Percentiles rank a stretch among this genome's conserved stretches.
These are phyloP conservation scores for Firmiana major DNA, from an alignment of 345 rosid species.

Conservation along the genomic window DNA sequence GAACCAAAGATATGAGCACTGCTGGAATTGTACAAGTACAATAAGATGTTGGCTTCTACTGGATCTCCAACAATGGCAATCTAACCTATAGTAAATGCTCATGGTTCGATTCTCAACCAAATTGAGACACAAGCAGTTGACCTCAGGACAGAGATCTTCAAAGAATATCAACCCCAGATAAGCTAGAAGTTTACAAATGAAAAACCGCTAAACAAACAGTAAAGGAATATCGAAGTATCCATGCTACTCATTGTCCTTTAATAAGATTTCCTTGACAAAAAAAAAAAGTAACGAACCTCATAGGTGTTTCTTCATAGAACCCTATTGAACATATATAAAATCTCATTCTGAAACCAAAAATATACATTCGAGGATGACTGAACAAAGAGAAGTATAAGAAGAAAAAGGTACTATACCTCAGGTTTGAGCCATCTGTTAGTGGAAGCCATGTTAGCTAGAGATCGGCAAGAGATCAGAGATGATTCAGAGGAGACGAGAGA, in stretches of 20 bases:
- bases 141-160: not conserved
- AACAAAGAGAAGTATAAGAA: not conserved
- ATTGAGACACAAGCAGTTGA: not conserved
- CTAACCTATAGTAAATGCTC: not conserved
- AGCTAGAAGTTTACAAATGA: not conserved
- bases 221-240: not conserved
- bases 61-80: not conserved
- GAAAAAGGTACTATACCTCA: conserved; percentile 2
- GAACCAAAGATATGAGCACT: not conserved
- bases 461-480: not conserved
- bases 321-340: too few species aligned
- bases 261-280: not conserved
- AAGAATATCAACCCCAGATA: not conserved
- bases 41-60: too few species aligned
- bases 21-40: not conserved
- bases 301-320: not conserved
- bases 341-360: not conserved
- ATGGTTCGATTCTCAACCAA: not conserved
- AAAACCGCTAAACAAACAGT: not conserved
- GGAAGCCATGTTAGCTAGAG: conserved; percentile 1
- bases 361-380: not conserved
- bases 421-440: conserved; percentile 18
- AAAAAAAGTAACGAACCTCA: not conserved
- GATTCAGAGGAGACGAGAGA: not conserved
- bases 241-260: not conserved